Evolutionary conservation across 495 filamentous ascomycete genomes (phyloP).

Genomic region (Lasiosphaeria miniovina): DNA sequence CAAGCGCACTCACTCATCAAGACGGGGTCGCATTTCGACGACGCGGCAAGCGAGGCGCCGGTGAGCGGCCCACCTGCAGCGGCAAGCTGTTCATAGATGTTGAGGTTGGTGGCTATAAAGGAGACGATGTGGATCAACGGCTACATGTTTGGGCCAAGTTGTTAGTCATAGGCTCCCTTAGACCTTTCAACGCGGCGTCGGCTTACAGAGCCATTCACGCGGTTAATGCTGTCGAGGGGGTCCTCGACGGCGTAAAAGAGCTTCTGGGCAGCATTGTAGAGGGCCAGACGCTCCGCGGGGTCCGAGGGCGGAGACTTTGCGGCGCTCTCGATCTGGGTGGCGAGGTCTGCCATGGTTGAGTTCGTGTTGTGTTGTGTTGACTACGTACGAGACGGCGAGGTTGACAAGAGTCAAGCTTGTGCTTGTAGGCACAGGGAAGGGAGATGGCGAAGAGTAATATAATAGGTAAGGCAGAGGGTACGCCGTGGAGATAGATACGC

Average conservation of each 20-base stretch:
- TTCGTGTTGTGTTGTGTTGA: too few species aligned
- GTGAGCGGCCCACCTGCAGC: slow-evolving; percentile 21
- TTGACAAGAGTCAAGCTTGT: too few species aligned
- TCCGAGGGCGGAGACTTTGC: neutral
- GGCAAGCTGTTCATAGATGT: slow-evolving; percentile 31
- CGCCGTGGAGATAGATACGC: too few species aligned
- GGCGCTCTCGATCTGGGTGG: neutral
- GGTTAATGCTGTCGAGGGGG: slow-evolving; percentile 2
- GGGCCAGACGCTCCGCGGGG: neutral
- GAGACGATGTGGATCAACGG: slow-evolving; percentile 18
- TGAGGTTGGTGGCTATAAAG: slow-evolving; percentile 34
- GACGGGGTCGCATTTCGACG: slow-evolving; percentile 25
- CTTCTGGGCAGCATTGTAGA: slow-evolving; percentile 1
- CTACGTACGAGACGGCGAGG: too few species aligned
- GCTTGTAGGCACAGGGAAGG: too few species aligned
- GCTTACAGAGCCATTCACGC: neutral
- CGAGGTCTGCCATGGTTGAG: neutral
- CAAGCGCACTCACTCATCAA: slow-evolving; percentile 28
- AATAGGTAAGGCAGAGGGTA: too few species aligned
- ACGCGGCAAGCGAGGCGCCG: slow-evolving; percentile 24
- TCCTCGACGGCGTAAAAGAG: neutral
- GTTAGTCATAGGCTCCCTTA: too few species aligned
- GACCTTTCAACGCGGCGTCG: neutral
- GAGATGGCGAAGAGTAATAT: too few species aligned
- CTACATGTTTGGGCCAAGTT: neutral